Conservation (phyloP, 2,329 filamentous ascomycete genomes). For the Acephala macrosclerotiorum region DNA sequence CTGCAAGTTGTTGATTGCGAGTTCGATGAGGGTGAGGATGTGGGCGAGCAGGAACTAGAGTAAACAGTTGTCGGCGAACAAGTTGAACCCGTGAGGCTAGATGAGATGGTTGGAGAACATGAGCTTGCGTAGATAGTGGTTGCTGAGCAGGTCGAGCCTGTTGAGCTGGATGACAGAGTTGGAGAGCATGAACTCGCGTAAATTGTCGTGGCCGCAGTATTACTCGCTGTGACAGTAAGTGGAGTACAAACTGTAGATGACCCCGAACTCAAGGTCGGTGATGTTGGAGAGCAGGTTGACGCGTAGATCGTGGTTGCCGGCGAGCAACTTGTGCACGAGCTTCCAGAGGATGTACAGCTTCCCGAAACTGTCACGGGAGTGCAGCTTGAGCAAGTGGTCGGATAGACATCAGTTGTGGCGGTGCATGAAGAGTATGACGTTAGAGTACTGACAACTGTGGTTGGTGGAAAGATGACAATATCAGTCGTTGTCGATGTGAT, state of each 20-base stretch:
- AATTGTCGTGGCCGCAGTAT: not conserved
- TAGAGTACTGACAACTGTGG: not conserved
- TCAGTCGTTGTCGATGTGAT: slow-evolving; percentile 13
- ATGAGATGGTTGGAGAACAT: not conserved
- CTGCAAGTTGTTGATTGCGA: slow-evolving; percentile 3
- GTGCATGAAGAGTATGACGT: not conserved
- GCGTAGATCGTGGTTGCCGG: slow-evolving; percentile 12
- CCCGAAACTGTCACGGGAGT: slow-evolving; percentile 9
- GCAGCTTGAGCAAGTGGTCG: slow-evolving; percentile 13
- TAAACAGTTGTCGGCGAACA: slow-evolving; percentile 14
- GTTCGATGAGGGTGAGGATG: not conserved
- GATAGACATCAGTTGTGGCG: slow-evolving; percentile 7
- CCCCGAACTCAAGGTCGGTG: slow-evolving; percentile 3
- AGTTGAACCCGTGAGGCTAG: not conserved
- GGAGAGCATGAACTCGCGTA: not conserved
- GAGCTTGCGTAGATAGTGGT: not conserved
- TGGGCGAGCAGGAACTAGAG: slow-evolving; percentile 9
- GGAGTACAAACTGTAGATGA: slow-evolving; percentile 8
- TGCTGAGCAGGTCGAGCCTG: not conserved
- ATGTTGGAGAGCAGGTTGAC: slow-evolving; percentile 6
- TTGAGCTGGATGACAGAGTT: not conserved
- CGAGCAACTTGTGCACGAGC: slow-evolving; percentile 5
- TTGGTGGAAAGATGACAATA: not conserved
- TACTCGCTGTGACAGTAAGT: slow-evolving; percentile 9
- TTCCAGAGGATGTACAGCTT: slow-evolving; percentile 6